These are phyloP conservation scores for Aureobasidium sp. DNA, from an alignment of 2,329 filamentous ascomycete species.

Conservation along the genomic window DNA sequence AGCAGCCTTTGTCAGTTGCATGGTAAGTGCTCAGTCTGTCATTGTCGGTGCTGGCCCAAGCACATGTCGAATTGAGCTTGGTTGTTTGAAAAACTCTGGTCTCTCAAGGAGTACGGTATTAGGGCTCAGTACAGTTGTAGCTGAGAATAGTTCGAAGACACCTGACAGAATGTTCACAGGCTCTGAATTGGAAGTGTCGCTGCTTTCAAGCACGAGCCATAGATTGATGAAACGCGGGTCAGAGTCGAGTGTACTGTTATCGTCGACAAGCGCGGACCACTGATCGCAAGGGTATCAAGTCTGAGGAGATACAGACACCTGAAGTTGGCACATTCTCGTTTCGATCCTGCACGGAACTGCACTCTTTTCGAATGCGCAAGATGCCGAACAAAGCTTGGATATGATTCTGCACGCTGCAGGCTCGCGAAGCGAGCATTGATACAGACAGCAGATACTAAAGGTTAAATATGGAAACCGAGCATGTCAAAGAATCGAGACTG, in stretches of 20 bases:
- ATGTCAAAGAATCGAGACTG: not conserved
- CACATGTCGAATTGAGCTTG: not conserved
- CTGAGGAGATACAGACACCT: not conserved
- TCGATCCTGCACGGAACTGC: not conserved
- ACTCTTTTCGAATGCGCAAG: not conserved
- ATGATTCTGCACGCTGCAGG: not conserved
- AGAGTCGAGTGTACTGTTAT: not conserved
- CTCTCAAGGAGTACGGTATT: not conserved
- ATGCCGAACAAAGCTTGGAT: not conserved
- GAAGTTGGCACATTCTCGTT: not conserved
- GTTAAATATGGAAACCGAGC: not conserved
- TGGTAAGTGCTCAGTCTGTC: not conserved
- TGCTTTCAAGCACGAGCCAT: conserved; percentile 6
- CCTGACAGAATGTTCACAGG: not conserved
- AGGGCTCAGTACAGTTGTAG: not conserved
- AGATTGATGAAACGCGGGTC: not conserved
- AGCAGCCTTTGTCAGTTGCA: not conserved
- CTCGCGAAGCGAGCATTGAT: not conserved
- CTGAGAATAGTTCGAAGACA: not conserved
- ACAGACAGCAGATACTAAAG: not conserved
- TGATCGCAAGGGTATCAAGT: not conserved
- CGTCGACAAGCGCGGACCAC: not conserved
- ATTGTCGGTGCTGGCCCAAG: not conserved
- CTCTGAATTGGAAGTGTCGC: not conserved
- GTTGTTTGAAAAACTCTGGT: not conserved